phyloP scores from a whole-genome alignment of 768 basidiomycete species.

The Lentinula raphanica region DNA sequence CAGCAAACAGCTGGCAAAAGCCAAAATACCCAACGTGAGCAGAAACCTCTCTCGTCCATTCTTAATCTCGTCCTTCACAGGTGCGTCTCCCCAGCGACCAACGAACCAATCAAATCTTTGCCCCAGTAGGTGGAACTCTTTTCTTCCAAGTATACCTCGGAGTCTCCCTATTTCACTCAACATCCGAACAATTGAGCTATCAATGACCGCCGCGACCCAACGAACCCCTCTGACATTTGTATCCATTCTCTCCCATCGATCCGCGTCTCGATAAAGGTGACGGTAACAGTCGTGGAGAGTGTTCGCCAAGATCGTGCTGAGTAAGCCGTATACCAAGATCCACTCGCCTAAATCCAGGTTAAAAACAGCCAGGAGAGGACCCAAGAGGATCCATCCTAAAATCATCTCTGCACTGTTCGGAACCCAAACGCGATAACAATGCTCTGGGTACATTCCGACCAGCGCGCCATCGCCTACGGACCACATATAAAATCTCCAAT shows the following conservation, averaged over 20 bases:
- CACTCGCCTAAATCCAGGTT: neutral
- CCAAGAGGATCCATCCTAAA: slow-evolving; percentile 19
- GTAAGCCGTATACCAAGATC: slow-evolving; percentile 15
- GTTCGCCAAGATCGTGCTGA: slow-evolving; percentile 30
- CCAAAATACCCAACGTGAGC: neutral
- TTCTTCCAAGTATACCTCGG: slow-evolving; percentile 38
- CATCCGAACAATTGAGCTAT: slow-evolving; percentile 48
- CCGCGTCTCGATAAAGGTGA: slow-evolving; percentile 37
- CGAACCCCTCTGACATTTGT: slow-evolving; percentile 26
- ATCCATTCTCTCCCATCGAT: slow-evolving; percentile 27
- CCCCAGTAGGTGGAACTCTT: slow-evolving; percentile 33
- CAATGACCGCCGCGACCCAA: slow-evolving; percentile 41
- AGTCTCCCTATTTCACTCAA: slow-evolving; percentile 44
- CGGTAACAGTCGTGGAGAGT: slow-evolving; percentile 44
- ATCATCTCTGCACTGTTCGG: slow-evolving; percentile 48
- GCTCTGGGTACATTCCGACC: slow-evolving; percentile 40
- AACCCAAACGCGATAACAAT: slow-evolving; percentile 37
- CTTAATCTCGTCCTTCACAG: slow-evolving; percentile 37
- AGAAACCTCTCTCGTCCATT: slow-evolving; percentile 29
- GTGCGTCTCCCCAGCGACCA: slow-evolving; percentile 32
- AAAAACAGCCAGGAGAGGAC: neutral
- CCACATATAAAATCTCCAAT: slow-evolving; percentile 57
- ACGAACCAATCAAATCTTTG: slow-evolving; percentile 55
- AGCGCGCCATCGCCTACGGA: slow-evolving; percentile 51
- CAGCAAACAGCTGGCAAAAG: too few species aligned